Base-by-base conservation (phyloP, 495 filamentous ascomycete species). In the Tuber brumale region DNA sequence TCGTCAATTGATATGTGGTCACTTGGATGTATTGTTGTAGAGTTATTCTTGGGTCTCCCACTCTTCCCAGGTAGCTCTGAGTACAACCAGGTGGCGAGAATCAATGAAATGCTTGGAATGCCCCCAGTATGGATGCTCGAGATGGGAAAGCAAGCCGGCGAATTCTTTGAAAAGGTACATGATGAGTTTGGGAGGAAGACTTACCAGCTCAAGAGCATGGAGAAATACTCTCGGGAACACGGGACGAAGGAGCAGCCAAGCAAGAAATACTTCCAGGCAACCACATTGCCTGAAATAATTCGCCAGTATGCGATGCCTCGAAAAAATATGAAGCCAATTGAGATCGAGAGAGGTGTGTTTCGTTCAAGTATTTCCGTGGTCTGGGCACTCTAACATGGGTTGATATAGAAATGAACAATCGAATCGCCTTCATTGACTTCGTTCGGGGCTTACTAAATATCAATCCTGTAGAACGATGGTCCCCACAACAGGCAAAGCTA, bases 1-100 rank as follows among this genome's bases (percentile, higher is more conserved):
- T 97, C 96, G 45, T 95, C 96, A 27, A 99, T 99, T 82, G 96
- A 99, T 82, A 98, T 99, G 96, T 99, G 96, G 96, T 99, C 96
- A 16, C 86, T 99, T 69, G 96, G 96, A 42, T 99, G 96, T 84
- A 99, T 99, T 76, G 96, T 99, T 35, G 96, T 99, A 42, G 96
- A 99, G 84, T 88, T 99, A 5, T 99, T 99, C 86, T 87, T 99
- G 4, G 96, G 96, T 51, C 86, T 99, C 43, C 96, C 96, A 42
- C 84, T 99, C 7, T 99, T 99, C 86, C 95, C 96, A 6, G 96
- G 96, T 5, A 98, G 95, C 10, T 99, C 96, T 18, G 96, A 99
- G 84, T 99, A 99, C 84, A 99, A 99, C 82, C 96, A 99, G 83
- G 94, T 99, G 27, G 92, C 94, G 18, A 88, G 96, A 41, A 99